Evolutionary conservation across 352 stramenopile species (phyloP).

Genomic region (Pythium apleroticum): DNA sequence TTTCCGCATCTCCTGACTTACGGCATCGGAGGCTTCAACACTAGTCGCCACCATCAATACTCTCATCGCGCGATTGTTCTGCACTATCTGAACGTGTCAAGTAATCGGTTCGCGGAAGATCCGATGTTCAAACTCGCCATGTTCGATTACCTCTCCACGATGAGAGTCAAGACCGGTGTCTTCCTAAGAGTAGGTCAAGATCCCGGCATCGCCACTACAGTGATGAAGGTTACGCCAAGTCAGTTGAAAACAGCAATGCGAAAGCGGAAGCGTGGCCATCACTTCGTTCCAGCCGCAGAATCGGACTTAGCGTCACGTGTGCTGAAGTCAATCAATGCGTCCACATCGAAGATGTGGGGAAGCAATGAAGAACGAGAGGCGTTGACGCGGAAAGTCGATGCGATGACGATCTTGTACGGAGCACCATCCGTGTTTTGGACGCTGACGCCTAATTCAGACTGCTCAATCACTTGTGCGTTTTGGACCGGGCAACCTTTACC

Average conservation of each 20-base stretch:
- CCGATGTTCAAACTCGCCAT: constrained; percentile 21
- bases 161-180: constrained; percentile 13
- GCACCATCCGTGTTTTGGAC: constrained; percentile 29
- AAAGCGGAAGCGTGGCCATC: not conserved
- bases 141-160: constrained; percentile 23
- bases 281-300: not conserved
- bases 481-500: constrained; percentile 16
- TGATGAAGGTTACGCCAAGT: constrained; percentile 8
- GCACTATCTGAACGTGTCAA: constrained; percentile 26
- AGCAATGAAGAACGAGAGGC: constrained; percentile 23
- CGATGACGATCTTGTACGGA: constrained; percentile 17
- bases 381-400: constrained; percentile 15
- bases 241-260: constrained; percentile 7
- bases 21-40: constrained; percentile 10
- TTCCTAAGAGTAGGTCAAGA: constrained; percentile 20
- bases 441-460: constrained; percentile 28
- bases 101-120: constrained; percentile 19
- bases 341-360: constrained; percentile 22
- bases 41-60: constrained; percentile 2
- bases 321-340: constrained; percentile 16
- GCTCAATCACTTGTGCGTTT: constrained; percentile 16
- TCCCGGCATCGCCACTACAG: constrained; percentile 3
- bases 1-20: constrained; percentile 19
- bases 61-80: constrained; percentile 17
- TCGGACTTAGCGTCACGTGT: not conserved